A percentile compares a stretch with the other conserved stretches of the same genome.
These are phyloP conservation scores for Salix brachista DNA, from an alignment of 345 rosid genomes.

Conservation along the genomic window DNA sequence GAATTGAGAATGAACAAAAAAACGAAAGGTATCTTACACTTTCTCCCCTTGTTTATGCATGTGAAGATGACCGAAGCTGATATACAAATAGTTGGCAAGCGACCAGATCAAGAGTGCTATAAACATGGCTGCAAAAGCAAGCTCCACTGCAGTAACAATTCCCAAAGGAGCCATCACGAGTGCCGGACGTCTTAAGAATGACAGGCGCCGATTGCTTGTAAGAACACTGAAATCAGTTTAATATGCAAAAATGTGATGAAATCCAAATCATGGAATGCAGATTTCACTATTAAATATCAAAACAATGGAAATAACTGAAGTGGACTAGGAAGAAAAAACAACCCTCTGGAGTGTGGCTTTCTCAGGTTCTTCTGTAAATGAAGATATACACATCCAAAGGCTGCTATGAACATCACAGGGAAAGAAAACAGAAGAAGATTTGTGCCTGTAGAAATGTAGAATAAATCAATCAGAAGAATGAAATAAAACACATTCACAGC, in stretches of 20 bases:
- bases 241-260: neutral
- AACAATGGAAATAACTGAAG: neutral
- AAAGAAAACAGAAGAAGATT: conserved; percentile 55
- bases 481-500: neutral
- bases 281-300: too few relatives aligned
- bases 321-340: neutral
- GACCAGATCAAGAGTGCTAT: conserved; percentile 54
- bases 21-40: conserved; percentile 24
- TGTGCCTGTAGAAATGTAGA: conserved; percentile 35
- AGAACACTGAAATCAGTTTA: neutral
- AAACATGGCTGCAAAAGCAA: conserved; percentile 47
- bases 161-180: conserved; percentile 62
- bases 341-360: conserved; percentile 23
- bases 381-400: conserved; percentile 54
- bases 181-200: conserved; percentile 29
- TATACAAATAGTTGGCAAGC: conserved; percentile 41
- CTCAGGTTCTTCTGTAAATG: conserved; percentile 41
- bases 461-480: neutral
- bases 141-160: conserved; percentile 47
- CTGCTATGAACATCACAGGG: conserved; percentile 59
- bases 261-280: neutral
- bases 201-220: neutral
- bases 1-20: neutral
- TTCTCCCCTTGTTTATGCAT: conserved; percentile 29
- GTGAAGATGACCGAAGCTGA: conserved; percentile 49